Evolutionary conservation across 345 rosid genomes (phyloP), one percentile per base, ranked within the genome.

Genomic region (Balakata baccata): DNA sequence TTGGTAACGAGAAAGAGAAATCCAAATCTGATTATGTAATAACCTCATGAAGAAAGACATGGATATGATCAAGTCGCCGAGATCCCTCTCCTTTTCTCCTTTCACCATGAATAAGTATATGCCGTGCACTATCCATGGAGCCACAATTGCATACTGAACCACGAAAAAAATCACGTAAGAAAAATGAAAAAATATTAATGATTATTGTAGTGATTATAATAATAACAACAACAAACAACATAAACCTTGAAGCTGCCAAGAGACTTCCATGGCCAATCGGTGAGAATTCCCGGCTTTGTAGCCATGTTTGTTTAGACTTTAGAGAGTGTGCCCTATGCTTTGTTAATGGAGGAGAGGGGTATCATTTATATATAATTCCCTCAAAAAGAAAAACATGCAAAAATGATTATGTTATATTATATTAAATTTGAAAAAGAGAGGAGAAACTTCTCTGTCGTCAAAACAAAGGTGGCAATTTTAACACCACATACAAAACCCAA

Each of bases 1-100:
- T 17, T 58, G 73, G 68, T 84, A 68, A 16, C 92, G 89, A 16
- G 87, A 79, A 6, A 84, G 43, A 5, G 79, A 67, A 38, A 88
- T 84, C 92, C 92, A 90, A 0, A 83, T 63, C 63, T 83, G 85
- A 69, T 86, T 83, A 69, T 90, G 92, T 68, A 90, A 67, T 38
- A 85, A 64, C 64, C 92, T 70, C 53, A 70, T 49, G n/a, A 88
- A 56, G n/a, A 80, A 10, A 17, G 61, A 51, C 0, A 82, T 83
- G 66, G 85, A 66, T 6, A 82, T 20, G 38, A 87, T 77, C 56
- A 78, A 71, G 78, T 79, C 78, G 14, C 54, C 0, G 29, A 83
- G 58, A 69, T 84, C 85, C 41, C 82, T 82, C 58, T 85, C 84
- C 8, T 71, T 58, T 29, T 70, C 79, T 37, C 62, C 75, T 2